A percentile compares a stretch with the other conserved stretches of the same genome.
phyloP scores from a whole-genome alignment of 768 basidiomycete genomes.

The Leccinellum luteum region DNA sequence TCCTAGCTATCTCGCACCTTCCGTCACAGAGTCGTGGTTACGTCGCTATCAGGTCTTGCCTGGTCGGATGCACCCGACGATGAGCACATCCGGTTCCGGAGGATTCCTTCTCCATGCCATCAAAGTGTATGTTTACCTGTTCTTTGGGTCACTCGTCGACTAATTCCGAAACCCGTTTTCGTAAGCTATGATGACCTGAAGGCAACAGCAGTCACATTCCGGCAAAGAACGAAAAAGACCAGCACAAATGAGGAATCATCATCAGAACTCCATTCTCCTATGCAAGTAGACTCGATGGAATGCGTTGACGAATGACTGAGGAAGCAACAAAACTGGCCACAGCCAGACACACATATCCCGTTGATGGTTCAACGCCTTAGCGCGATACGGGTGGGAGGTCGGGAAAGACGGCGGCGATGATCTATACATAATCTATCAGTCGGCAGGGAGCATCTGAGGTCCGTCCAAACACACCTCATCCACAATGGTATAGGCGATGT shows the following conservation, averaged over 20 bases:
- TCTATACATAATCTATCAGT: slow-evolving; percentile 33
- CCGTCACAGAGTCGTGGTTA: slow-evolving; percentile 82
- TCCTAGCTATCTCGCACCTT: slow-evolving; percentile 72
- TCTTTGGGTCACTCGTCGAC: background rate
- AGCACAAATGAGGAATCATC: background rate
- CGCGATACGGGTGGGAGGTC: slow-evolving; percentile 33
- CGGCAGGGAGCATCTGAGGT: background rate
- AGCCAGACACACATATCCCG: background rate
- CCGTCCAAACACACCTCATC: slow-evolving; percentile 67
- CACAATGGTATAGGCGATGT: slow-evolving; percentile 81
- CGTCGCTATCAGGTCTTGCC: slow-evolving; percentile 95
- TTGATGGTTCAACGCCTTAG: background rate
- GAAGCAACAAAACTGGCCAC: background rate
- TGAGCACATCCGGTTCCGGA: slow-evolving; percentile 86
- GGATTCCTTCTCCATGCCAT: slow-evolving; percentile 83
- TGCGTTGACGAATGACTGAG: slow-evolving; percentile 2
- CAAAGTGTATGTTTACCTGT: slow-evolving; percentile 63
- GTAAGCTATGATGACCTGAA: slow-evolving; percentile 63
- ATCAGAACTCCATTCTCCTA: slow-evolving; percentile 10
- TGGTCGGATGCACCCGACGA: slow-evolving; percentile 92
- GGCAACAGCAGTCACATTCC: slow-evolving; percentile 51
- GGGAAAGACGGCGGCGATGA: slow-evolving; percentile 61
- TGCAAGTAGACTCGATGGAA: slow-evolving; percentile 15
- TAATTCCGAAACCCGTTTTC: slow-evolving; percentile 1
- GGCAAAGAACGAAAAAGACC: slow-evolving; percentile 37